Base-by-base conservation (phyloP, 2,329 filamentous ascomycete species). In the Venturia nashicola region DNA sequence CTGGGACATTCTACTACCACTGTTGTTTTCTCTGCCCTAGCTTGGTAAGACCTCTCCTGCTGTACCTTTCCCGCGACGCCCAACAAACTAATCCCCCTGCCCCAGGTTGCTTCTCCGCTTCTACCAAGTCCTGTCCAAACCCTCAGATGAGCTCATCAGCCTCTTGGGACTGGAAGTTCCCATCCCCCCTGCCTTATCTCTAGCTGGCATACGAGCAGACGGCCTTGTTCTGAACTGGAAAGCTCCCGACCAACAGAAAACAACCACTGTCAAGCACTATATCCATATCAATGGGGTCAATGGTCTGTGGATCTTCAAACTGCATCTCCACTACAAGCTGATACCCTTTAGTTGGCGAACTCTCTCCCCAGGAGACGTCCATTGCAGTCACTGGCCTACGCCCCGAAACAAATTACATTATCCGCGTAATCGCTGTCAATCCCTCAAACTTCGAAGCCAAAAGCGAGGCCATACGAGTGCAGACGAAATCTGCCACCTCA, bases 131-230 rank as follows among this genome's bases (percentile, higher is more conserved):
- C 82, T 97, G 63, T 88, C 90, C 76, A 96, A 93, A 70, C 91
- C 93, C 32, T 91, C 96, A 64, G 90, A 93, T 65, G 87, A 96
- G 67, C 84, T 99, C 59, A 92, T 97, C 70, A 87, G 87, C 69
- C 90, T 97, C 61, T 85, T 99, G 59, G 92, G 93, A 65, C 87
- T 97, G 73, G 94, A 99, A 72, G 93, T 99, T 61, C 94, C 94
- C 66, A 87, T 91, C 67, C 83, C 90, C 32, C 94, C 94, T 62
- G 86, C 92, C 72, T 89, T 97, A 48, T 96, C 91, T 62, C 84
- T 99, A 42, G 91, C 93, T 64, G 91, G 89, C 67, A 94, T 99
- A 70, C 89, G 88, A 69, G 83, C 90, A 36, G 90, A 95, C 73
- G 90, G 91, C 64, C 89, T 95, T 40, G 89, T 92, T 39, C 81